Percentiles rank a stretch among this genome's conserved stretches.
phyloP scores from a whole-genome alignment of 768 basidiomycete species.

The Mrakia hoshinonis region DNA sequence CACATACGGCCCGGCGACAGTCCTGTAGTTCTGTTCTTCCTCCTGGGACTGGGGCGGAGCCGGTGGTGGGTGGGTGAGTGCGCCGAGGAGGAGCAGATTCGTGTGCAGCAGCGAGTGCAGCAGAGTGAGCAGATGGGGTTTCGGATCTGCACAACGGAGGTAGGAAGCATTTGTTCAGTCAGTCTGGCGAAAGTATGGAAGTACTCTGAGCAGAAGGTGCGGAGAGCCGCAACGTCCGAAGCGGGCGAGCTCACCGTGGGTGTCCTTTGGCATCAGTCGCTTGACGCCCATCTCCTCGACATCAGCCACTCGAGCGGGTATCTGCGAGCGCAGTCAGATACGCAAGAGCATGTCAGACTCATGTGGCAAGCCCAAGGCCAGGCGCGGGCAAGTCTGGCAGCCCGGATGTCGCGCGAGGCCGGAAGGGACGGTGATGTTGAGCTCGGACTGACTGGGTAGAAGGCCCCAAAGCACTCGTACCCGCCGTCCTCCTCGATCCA shows the following conservation, averaged over 20 bases:
- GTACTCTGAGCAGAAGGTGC: slow-evolving; percentile 2
- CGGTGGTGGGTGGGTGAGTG: slow-evolving; percentile 59
- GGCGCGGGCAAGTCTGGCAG: too few relatives aligned
- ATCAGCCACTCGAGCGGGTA: slow-evolving; percentile 73
- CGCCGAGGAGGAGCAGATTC: slow-evolving; percentile 49
- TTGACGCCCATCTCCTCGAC: slow-evolving; percentile 70
- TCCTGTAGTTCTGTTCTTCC: slow-evolving; percentile 43
- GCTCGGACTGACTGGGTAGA: slow-evolving; percentile 64
- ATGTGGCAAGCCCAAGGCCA: not conserved
- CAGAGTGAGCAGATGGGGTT: slow-evolving; percentile 44
- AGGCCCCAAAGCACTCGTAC: slow-evolving; percentile 77
- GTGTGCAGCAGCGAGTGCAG: slow-evolving; percentile 62
- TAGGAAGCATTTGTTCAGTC: not conserved
- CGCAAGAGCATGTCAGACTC: slow-evolving; percentile 15
- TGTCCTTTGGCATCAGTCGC: slow-evolving; percentile 70
- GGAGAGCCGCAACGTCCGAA: not conserved
- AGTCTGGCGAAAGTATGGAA: not conserved
- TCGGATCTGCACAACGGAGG: not conserved
- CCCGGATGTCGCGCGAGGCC: too few relatives aligned
- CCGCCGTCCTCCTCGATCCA: slow-evolving; percentile 75
- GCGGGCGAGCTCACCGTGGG: slow-evolving; percentile 47
- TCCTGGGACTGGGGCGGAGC: slow-evolving; percentile 45
- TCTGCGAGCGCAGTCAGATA: slow-evolving; percentile 43
- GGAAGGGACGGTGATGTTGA: too few relatives aligned
- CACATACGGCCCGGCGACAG: slow-evolving; percentile 32